A percentile compares a stretch with the other conserved stretches of the same genome.
phyloP scores from a whole-genome alignment of 1,284 basidiomycete species.

The Melampsora larici-populina region DNA sequence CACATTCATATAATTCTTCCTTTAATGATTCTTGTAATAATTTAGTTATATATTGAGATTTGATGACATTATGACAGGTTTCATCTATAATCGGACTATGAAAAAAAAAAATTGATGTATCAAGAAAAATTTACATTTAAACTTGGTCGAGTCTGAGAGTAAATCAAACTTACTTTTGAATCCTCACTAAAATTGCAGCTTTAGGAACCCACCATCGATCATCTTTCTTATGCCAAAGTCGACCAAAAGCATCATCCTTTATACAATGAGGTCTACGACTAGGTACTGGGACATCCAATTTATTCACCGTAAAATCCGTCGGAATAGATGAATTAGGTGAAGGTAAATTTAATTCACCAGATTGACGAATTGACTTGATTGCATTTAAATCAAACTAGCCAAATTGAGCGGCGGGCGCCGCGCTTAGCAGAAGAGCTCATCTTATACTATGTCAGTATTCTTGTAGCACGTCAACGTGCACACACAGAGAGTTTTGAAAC shows the following conservation, averaged over 20 bases:
- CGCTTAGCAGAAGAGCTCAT: too few species aligned
- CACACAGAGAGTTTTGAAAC: too few species aligned
- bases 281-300: conserved; percentile 62
- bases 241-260: conserved; percentile 66
- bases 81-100: conserved; percentile 54
- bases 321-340: conserved; percentile 85
- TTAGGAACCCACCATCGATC: conserved; percentile 92
- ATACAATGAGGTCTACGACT: conserved; percentile 71
- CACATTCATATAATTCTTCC: conserved; percentile 90
- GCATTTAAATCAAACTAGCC: conserved; percentile 24
- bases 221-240: conserved; percentile 93
- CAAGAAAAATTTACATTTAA: too few species aligned
- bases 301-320: conserved; percentile 68
- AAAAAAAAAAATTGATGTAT: too few species aligned
- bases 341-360: conserved; percentile 70
- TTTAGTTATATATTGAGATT: conserved; percentile 69
- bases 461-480: too few species aligned
- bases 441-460: too few species aligned
- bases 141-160: too few species aligned
- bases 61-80: conserved; percentile 54
- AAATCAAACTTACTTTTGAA: conserved; percentile 65
- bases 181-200: conserved; percentile 68
- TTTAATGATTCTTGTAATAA: conserved; percentile 82
- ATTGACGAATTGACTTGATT: conserved; percentile 60
- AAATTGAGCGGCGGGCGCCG: too few species aligned